Evolutionary conservation across 495 filamentous ascomycete genomes (phyloP).

Genomic region (Xylaria nigripes): DNA sequence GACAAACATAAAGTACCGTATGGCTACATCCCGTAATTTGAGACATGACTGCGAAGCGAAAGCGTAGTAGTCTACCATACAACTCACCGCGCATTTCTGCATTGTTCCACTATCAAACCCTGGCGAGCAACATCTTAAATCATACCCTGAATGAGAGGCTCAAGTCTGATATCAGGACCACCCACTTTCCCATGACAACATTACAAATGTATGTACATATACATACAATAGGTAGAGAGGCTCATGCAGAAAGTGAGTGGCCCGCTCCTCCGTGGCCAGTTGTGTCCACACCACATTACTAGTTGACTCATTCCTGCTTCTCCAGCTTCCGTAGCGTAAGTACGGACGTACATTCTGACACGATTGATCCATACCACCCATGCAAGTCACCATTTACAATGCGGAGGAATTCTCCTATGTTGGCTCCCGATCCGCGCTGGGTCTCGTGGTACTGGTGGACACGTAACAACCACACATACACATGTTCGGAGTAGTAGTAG

Average conservation of each 20-base stretch:
- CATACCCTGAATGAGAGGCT: not conserved
- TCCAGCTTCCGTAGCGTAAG: not conserved
- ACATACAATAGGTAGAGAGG: not conserved
- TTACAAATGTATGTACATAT: too few relatives aligned
- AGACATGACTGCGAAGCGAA: too few relatives aligned
- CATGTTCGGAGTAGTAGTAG: not conserved
- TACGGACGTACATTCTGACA: too few relatives aligned
- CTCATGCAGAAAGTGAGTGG: not conserved
- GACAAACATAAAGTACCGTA: too few relatives aligned
- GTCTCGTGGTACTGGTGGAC: too few relatives aligned
- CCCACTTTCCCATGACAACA: not conserved
- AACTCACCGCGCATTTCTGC: not conserved
- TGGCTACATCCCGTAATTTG: too few relatives aligned
- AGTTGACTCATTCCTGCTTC: slow-evolving; percentile 10
- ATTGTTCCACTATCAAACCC: not conserved
- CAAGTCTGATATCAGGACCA: not conserved
- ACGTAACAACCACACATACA: too few relatives aligned
- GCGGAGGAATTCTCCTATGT: too few relatives aligned
- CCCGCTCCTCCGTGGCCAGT: slow-evolving; percentile 1
- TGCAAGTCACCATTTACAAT: not conserved
- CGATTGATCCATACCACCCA: slow-evolving; percentile 1
- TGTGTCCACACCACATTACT: not conserved
- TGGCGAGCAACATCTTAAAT: not conserved
- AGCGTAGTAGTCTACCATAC: not conserved
- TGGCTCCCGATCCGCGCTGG: too few relatives aligned